These are phyloP conservation scores for Ilyonectria robusta DNA, from an alignment of 2,329 filamentous ascomycete species.

Conservation along the genomic window DNA sequence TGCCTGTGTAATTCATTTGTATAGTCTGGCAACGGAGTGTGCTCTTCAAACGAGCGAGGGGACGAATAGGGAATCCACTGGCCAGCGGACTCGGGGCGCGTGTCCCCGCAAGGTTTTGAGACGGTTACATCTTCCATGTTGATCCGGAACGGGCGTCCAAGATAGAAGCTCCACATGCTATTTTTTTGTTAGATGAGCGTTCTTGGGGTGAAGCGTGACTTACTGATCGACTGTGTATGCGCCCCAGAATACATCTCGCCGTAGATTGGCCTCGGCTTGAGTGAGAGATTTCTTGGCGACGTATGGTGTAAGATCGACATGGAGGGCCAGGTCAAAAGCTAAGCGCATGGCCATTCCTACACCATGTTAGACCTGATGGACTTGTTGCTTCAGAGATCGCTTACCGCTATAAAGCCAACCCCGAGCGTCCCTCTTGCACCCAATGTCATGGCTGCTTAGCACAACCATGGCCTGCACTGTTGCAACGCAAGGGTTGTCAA, in stretches of 20 bases:
- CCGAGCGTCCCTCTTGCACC: conserved; percentile 45
- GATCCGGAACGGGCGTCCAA: conserved; percentile 46
- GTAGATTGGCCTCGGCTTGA: conserved; percentile 45
- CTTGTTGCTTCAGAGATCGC: neutral
- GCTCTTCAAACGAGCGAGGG: conserved; percentile 28
- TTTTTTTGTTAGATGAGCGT: conserved; percentile 1
- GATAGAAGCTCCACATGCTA: conserved; percentile 47
- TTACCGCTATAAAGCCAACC: conserved; percentile 48
- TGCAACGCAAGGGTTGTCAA: conserved; percentile 45
- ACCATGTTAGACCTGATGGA: conserved; percentile 39
- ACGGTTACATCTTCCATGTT: conserved; percentile 47
- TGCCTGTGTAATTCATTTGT: conserved; percentile 35
- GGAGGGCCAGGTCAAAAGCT: conserved; percentile 46
- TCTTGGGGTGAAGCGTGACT: conserved; percentile 3
- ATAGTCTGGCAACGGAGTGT: conserved; percentile 28
- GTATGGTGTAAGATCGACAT: conserved; percentile 45
- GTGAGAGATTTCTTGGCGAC: conserved; percentile 42
- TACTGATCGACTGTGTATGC: conserved; percentile 50
- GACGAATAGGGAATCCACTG: conserved; percentile 36
- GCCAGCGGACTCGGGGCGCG: conserved; percentile 7
- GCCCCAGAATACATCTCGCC: conserved; percentile 50
- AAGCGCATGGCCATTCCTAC: conserved; percentile 48
- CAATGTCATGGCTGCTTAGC: conserved; percentile 46
- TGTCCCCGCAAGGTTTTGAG: conserved; percentile 35
- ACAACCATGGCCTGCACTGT: conserved; percentile 47